Evolutionary conservation across 306 rosid species (phyloP), one percentile per base, ranked within the genome.

Genomic region (Fragaria ananassa): DNA sequence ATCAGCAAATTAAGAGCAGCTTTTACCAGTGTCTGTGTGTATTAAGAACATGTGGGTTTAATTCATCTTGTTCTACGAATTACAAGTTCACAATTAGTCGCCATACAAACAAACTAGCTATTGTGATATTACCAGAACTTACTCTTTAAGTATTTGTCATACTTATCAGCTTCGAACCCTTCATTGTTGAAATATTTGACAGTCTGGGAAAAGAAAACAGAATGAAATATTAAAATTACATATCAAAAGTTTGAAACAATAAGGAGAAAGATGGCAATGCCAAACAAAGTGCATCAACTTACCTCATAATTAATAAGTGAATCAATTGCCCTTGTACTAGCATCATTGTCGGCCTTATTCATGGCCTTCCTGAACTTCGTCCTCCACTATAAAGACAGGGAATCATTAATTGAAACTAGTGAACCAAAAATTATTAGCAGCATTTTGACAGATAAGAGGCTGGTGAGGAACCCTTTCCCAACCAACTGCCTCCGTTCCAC

Each of bases 291-390:
- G 42, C 47, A 66, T 62, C 64, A 69, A 56, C 81, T 83, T 74
- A 89, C 99, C 97, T 95, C 99, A 74, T 95, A 95, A 82, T 95
- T 95, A 83, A 95, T 90, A 68, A 92, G 96, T 54, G 99, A 95
- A 87, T 95, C 99, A 39, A 95, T 77, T 71, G 84, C 97, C 83
- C 92, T 87, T 19, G 97, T 85, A 83, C 89, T 83, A 47, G 99
- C 99, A 83, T 92, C 96, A 84, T 95, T 92, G 71, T 95, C 99
- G 17, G 99, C 97, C 84, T 88, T 92, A 81, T 95, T 95, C 99
- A 95, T 95, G 86, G 82, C 87, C 87, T 89, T 95, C 85, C 99
- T 87, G 79, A 89, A 95, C 85, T 92, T 95, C 75, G 99, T 95
- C 83, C 99, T 95, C 99, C 99, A 95, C 97, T 95, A 84, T 56